Conservation (phyloP, 495 filamentous ascomycete genomes). For the Hypoxylon subgilvum region DNA sequence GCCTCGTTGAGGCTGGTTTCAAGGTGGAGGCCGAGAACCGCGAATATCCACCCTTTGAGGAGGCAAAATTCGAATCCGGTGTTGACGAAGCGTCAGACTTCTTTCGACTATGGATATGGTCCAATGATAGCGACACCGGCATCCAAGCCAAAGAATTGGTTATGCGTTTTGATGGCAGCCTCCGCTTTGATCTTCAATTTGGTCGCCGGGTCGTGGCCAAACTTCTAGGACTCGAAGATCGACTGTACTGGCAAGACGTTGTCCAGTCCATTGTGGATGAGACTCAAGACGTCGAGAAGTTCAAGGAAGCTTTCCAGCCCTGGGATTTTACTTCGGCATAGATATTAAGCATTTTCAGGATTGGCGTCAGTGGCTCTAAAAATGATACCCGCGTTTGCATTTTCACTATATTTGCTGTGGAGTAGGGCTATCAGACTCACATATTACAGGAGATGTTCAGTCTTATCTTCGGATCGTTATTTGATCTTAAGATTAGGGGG, state of each 20-base stretch:
- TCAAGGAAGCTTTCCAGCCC: slow-evolving; percentile 82
- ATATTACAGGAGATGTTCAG: background rate
- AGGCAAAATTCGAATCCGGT: slow-evolving; percentile 41
- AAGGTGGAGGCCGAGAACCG: slow-evolving; percentile 81
- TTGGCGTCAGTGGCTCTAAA: slow-evolving; percentile 37
- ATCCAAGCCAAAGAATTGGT: slow-evolving; percentile 56
- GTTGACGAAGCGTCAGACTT: slow-evolving; percentile 67
- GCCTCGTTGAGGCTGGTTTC: slow-evolving; percentile 82
- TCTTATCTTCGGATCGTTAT: too few species aligned
- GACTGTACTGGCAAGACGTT: slow-evolving; percentile 82
- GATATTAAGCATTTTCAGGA: slow-evolving; percentile 10
- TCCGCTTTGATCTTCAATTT: slow-evolving; percentile 66
- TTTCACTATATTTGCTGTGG: slow-evolving; percentile 15
- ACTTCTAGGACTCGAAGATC: slow-evolving; percentile 74
- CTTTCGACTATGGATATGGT: slow-evolving; percentile 85
- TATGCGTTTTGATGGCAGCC: slow-evolving; percentile 52
- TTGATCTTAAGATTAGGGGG: too few species aligned
- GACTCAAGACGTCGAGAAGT: slow-evolving; percentile 74
- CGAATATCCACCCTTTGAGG: slow-evolving; percentile 64
- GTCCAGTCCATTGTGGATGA: slow-evolving; percentile 79
- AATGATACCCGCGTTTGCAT: slow-evolving; percentile 36
- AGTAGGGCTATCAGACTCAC: background rate
- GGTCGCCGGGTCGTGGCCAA: slow-evolving; percentile 85
- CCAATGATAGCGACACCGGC: slow-evolving; percentile 50
- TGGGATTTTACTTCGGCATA: slow-evolving; percentile 73